These are phyloP conservation scores for Leccinum longicurvipes DNA, from an alignment of 768 basidiomycete species.

Conservation along the genomic window DNA sequence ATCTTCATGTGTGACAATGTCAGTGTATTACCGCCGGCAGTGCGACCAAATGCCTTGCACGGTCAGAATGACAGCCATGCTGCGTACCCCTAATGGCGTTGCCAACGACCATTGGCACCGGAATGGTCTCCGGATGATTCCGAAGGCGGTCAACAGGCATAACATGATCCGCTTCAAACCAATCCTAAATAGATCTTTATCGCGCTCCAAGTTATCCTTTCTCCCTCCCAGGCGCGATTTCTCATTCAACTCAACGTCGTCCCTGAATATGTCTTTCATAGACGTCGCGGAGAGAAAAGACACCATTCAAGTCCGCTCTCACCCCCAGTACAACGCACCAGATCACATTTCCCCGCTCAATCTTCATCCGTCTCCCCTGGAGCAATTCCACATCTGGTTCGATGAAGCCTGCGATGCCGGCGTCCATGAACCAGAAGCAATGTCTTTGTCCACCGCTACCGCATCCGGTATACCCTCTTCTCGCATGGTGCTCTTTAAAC, in stretches of 20 bases:
- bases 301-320: slow-evolving; percentile 66
- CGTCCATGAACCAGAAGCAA: slow-evolving; percentile 89
- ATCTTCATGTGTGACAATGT: too few relatives aligned
- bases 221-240: background rate
- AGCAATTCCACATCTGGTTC: slow-evolving; percentile 89
- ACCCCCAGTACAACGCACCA: slow-evolving; percentile 71
- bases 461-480: slow-evolving; percentile 76
- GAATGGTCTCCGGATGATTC: background rate
- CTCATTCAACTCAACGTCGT: background rate
- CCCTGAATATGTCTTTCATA: slow-evolving; percentile 19
- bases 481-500: slow-evolving; percentile 88
- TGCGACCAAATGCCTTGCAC: too few relatives aligned
- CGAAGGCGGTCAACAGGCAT: background rate
- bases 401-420: slow-evolving; percentile 51
- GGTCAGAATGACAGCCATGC: too few relatives aligned
- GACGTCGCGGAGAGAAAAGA: slow-evolving; percentile 44
- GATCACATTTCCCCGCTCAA: slow-evolving; percentile 61
- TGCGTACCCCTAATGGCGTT: too few relatives aligned
- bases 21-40: too few relatives aligned
- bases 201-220: slow-evolving; percentile 1
- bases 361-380: slow-evolving; percentile 66
- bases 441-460: slow-evolving; percentile 76
- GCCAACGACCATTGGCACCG: too few relatives aligned
- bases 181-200: slow-evolving; percentile 12
- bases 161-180: slow-evolving; percentile 8